A percentile compares a stretch with the other conserved stretches of the same genome.
Conservation (phyloP, 495 filamentous ascomycete genomes). For the Collariella sp. region DNA sequence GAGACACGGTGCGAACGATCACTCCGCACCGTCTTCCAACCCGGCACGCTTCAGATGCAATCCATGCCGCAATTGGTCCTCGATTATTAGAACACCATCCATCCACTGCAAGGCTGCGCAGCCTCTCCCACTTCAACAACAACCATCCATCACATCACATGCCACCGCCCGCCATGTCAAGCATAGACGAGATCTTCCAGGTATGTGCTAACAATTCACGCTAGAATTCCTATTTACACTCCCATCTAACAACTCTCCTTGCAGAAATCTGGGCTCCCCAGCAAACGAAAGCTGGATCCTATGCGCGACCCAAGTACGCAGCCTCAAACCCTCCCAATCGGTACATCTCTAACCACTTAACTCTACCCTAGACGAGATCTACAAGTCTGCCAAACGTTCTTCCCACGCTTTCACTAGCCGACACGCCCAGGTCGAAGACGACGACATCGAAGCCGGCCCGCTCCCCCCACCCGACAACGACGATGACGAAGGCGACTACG, state of each 20-base stretch:
- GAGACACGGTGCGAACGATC: no score
- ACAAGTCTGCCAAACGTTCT: constrained; percentile 76
- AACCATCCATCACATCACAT: constrained; percentile 3
- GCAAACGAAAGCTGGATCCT: constrained; percentile 72
- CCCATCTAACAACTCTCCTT: constrained; percentile 13
- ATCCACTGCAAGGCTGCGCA: not conserved
- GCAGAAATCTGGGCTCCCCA: constrained; percentile 45
- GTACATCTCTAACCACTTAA: not conserved
- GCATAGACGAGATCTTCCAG: constrained; percentile 79
- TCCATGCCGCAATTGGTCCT: no score
- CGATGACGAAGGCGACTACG: constrained; percentile 4
- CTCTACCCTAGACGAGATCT: constrained; percentile 52
- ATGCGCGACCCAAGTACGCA: constrained; percentile 60
- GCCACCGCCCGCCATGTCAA: constrained; percentile 53
- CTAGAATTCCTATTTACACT: not conserved
- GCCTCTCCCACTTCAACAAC: not conserved
- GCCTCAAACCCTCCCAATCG: not conserved
- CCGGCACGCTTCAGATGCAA: no score
- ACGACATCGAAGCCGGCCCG: constrained; percentile 49
- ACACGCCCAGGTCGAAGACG: constrained; percentile 38
- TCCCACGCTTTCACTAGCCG: constrained; percentile 38
- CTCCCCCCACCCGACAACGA: constrained; percentile 28
- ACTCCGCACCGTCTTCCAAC: no score
- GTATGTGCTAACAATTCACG: constrained; percentile 31
- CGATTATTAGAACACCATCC: not conserved